Base-by-base conservation (phyloP, 2,329 filamentous ascomycete species). In the Aureobasidium sp. region DNA sequence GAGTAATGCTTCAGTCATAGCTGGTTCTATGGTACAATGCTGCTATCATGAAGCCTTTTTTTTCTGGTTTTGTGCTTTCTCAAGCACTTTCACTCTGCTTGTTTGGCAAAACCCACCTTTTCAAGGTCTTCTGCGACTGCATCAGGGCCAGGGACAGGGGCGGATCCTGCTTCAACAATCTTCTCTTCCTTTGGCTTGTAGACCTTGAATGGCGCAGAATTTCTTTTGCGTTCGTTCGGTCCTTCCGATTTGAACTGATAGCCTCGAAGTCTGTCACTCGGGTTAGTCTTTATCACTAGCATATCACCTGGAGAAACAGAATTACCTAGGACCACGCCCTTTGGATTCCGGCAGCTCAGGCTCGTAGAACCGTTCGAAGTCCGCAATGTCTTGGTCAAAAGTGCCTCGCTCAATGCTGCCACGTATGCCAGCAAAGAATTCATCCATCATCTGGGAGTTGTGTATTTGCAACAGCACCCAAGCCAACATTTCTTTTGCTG, bases 391-490 rank as follows among this genome's bases (percentile, higher is more conserved):
- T 2, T 73, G 61, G 3, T 80, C 77, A 58, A 79, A 84, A 16
- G 71, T 79, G 6, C 71, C 75, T 0, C 67, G 67, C 29, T 68
- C 66, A 14, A 97, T 84, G 53, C 81, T 82, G 1, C 69, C 65
- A 17, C 91, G 81, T 6, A 95, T 74, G 0, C 75, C 79, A 0
- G 73, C 68, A 67, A 97, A 95, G 72, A 97, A 95, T 0, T 71
- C 63, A 40, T 80, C 77, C 50, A 95, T 69, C 6, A 86, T 71
- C 56, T 83, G 77, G 66, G 94, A 84, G 66, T 98, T 98, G 71
- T 98, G 93, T 3, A 95, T 78, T 67, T 97, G 91, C 6, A 98
- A 76, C 6, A 98, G 76, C 0, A 85, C 87, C 93, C 93, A 98
- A 21, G 86, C 91, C 4, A 96, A 81, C 93, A 98, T 97, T 70